A percentile compares a stretch with the other conserved stretches of the same genome.
Conservation (phyloP, 176 grass and related monocot species). For the Dactylis glomerata region DNA sequence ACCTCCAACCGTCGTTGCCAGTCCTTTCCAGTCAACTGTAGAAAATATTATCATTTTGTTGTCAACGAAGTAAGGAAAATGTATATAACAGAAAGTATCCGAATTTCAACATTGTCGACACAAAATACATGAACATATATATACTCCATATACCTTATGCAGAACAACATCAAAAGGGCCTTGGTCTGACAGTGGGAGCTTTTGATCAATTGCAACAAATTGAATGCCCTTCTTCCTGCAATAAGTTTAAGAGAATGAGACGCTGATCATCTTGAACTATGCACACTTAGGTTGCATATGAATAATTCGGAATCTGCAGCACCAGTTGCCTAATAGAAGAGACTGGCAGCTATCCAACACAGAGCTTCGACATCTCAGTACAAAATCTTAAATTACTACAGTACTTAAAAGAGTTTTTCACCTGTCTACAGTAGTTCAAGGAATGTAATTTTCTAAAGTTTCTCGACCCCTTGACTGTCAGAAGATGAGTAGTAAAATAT, state of each 20-base stretch:
- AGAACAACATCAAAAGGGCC: conserved; percentile 96
- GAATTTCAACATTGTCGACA: not conserved
- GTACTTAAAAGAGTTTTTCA: not conserved
- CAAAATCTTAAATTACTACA: not conserved
- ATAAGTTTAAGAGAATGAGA: conserved; percentile 31
- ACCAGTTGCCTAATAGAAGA: not conserved
- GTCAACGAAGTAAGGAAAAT: conserved; percentile 14
- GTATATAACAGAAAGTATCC: not conserved
- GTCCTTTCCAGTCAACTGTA: conserved; percentile 74
- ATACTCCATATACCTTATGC: conserved; percentile 61
- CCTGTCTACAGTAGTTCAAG: not conserved
- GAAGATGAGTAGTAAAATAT: not conserved
- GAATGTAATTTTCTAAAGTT: not conserved
- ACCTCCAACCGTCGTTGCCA: conserved; percentile 92
- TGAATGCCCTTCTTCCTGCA: conserved; percentile 92
- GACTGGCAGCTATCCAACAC: not conserved
- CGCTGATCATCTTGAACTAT: not conserved
- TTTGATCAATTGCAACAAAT: conserved; percentile 90
- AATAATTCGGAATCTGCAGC: not conserved
- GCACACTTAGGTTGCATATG: not conserved
- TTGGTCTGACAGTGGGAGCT: conserved; percentile 70
- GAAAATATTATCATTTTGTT: conserved; percentile 16
- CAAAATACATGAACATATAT: conserved; percentile 8
- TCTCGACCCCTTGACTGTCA: not conserved
- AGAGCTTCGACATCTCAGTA: conserved; percentile 5